Evolutionary conservation across 352 stramenopile species (phyloP), one percentile per base, ranked within the genome.

Genomic region (Pythium inflatum): DNA sequence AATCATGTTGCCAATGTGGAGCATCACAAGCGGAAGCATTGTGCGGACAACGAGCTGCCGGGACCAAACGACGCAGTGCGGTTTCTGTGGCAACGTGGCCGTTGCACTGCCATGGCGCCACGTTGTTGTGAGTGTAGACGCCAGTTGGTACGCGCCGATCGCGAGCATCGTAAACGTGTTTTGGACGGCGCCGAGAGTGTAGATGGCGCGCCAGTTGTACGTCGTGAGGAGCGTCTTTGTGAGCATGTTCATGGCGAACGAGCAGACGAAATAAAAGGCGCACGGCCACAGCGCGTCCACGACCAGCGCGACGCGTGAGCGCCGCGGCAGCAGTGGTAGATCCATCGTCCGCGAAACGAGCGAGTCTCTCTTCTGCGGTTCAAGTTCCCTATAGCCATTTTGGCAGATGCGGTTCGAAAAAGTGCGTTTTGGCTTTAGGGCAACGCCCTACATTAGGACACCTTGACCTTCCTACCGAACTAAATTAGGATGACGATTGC

Each of bases 201-300:
- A 90, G 43, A 91, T 80, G 51, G 75, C 76, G 48, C 50, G 74
- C 82, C 82, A 92, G n/a, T 64, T 63, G 70, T 83, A 90, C 41
- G 71, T 77, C 49, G 85, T 89, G 65, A 92, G 55, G 28, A 92
- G 71, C 57, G 78, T 76, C 70, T 92, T 92, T 34, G 85, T 90
- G 54, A 92, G 81, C 70, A 92, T 80, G 67, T 91, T 92, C 85
- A 92, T 92, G 34, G 74, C 68, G 50, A 91, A 81, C 14, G 85
- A 88, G 71, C 82, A 90, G 28, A 74, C 46, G 30, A 92, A 80
- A 71, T 92, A 92, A 60, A 83, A 80, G 28, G 72, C 74, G 56
- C 85, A 92, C 14, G 85, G 85, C 81, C 82, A 90, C 24, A 90
- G 66, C 61, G 80, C 77, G 20, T 66, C 59, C 30, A 41, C 31